phyloP scores from a whole-genome alignment of 2,329 filamentous ascomycete species.

The Alternaria metachromatica region DNA sequence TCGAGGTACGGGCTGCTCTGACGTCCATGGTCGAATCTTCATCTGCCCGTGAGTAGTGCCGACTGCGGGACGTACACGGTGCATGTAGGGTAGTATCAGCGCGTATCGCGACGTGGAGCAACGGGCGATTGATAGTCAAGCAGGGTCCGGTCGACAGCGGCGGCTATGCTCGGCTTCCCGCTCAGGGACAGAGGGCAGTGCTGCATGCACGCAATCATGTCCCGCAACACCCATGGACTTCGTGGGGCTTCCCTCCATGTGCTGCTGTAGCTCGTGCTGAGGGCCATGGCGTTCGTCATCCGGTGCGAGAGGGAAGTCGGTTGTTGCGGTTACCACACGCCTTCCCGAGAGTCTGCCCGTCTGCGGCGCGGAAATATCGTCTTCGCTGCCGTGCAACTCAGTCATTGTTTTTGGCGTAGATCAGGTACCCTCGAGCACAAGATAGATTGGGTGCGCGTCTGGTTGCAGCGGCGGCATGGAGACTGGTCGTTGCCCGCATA shows the following conservation, averaged over 20 bases:
- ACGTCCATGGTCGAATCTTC: not conserved
- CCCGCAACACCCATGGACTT: conserved; percentile 18
- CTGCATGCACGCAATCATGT: conserved; percentile 27
- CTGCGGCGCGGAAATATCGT: not conserved
- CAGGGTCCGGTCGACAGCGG: conserved; percentile 16
- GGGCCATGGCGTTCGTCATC: conserved; percentile 5
- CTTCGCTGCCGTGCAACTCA: conserved; percentile 13
- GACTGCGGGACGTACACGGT: not conserved
- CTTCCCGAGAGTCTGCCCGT: conserved; percentile 3
- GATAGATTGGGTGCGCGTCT: not conserved
- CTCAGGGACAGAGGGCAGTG: conserved; percentile 15
- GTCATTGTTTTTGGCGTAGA: conserved; percentile 7
- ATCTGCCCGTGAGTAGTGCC: not conserved
- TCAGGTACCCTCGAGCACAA: conserved; percentile 8
- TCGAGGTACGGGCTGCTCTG: conserved; percentile 1
- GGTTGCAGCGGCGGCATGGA: not conserved
- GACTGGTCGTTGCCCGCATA: not conserved
- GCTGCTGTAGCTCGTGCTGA: conserved; percentile 3
- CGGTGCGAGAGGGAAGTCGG: not conserved
- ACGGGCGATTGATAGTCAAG: not conserved
- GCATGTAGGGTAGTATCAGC: not conserved
- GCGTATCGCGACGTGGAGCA: conserved; percentile 18
- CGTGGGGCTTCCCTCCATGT: conserved; percentile 11
- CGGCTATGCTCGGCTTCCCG: conserved; percentile 29
- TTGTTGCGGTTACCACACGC: conserved; percentile 1